A percentile compares a stretch with the other conserved stretches of the same genome.
phyloP scores from a whole-genome alignment of 148 eudicot genomes.

The Rhododendron griersonianum region DNA sequence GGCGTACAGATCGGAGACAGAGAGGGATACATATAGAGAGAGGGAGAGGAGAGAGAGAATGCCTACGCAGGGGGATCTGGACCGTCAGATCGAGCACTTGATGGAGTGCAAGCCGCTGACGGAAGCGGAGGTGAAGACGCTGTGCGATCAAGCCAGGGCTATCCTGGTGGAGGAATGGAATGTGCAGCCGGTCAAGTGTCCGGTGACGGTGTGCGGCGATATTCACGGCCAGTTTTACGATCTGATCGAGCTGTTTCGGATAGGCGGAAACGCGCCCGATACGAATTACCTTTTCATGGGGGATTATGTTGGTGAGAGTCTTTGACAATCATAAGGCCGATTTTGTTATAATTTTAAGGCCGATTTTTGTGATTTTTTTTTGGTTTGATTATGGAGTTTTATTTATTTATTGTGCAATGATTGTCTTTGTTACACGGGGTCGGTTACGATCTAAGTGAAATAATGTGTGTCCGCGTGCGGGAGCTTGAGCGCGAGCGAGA shows the following conservation, averaged over 20 bases:
- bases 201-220: conserved; percentile 93
- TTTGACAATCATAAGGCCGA: not conserved
- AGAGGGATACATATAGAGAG: not conserved
- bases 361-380: not conserved
- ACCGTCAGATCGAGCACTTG: conserved; percentile 81
- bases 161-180: conserved; percentile 91
- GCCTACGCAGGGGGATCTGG: conserved; percentile 79
- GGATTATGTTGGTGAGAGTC: conserved; percentile 89
- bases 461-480: not conserved
- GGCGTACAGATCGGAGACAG: conserved; percentile 16
- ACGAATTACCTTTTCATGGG: conserved; percentile 96
- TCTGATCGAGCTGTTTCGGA: conserved; percentile 84
- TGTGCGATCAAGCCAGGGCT: conserved; percentile 90
- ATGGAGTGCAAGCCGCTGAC: conserved; percentile 87
- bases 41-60: conserved; percentile 15
- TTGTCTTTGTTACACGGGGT: not conserved
- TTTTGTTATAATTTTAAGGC: not conserved
- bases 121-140: conserved; percentile 72
- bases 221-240: conserved; percentile 95
- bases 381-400: not conserved
- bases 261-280: conserved; percentile 86
- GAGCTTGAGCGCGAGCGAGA: not conserved
- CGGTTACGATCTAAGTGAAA: not conserved
- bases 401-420: not conserved
- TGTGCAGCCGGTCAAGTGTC: conserved; percentile 92